Conservation (phyloP, 73 alveolate species). For the Tetrahymena thermophila region DNA sequence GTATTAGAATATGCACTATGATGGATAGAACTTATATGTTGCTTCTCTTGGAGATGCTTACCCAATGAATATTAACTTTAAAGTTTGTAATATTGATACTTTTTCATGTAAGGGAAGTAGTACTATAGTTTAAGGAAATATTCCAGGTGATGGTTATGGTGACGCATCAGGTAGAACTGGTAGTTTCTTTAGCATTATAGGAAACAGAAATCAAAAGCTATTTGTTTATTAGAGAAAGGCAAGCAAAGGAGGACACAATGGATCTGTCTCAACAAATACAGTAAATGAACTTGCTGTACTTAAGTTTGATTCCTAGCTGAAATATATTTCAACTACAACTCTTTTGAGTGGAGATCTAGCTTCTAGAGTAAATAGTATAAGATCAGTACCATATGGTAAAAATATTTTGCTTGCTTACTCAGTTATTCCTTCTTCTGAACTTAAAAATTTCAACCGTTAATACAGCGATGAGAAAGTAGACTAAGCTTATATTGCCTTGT, state of each 20-base stretch:
- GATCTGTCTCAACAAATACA: neutral
- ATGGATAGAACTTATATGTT: neutral
- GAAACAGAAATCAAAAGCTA: neutral
- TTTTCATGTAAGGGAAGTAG: neutral
- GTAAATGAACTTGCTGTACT: neutral
- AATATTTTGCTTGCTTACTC: neutral
- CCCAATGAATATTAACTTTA: neutral
- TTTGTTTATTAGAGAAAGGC: neutral
- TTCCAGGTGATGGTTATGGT: neutral
- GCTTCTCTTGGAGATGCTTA: neutral
- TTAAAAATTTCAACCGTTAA: neutral
- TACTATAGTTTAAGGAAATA: neutral
- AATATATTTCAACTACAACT: neutral
- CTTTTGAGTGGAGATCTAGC: neutral
- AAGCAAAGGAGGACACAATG: neutral
- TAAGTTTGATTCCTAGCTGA: neutral
- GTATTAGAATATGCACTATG: neutral
- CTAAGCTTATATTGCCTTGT: neutral
- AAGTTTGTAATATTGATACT: neutral
- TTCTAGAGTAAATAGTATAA: neutral
- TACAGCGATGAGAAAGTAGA: neutral
- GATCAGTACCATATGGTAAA: neutral
- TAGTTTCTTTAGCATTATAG: neutral
- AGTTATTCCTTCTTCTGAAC: neutral
- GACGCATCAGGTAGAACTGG: neutral